Conservation (phyloP, 495 filamentous ascomycete species). For the Neurospora sp. region DNA sequence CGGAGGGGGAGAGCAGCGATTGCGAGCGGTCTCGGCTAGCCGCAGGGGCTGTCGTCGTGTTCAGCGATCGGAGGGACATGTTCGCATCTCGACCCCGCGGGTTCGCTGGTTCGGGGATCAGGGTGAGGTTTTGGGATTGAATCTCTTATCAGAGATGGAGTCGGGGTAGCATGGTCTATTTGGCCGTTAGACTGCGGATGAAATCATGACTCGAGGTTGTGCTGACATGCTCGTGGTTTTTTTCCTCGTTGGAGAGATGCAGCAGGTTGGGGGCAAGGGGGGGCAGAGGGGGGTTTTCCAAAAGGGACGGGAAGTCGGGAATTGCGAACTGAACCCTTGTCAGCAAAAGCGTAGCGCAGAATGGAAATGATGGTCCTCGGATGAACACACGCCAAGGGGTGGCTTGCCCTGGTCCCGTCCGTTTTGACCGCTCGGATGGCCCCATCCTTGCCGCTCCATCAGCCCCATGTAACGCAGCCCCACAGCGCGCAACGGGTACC, state of each 20-base stretch:
- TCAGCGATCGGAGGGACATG: constrained; percentile 20
- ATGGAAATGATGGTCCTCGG: background rate
- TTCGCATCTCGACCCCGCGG: background rate
- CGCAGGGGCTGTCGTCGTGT: constrained; percentile 8
- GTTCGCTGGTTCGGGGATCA: background rate
- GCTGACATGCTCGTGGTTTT: background rate
- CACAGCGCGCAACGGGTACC: background rate
- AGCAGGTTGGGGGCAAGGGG: background rate
- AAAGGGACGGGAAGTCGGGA: background rate
- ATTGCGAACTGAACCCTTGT: background rate
- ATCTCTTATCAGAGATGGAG: background rate
- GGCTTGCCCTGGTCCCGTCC: background rate
- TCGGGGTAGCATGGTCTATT: background rate
- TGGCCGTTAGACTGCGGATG: background rate
- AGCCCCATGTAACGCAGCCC: background rate
- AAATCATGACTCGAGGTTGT: background rate
- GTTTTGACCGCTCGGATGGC: background rate
- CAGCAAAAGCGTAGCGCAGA: background rate
- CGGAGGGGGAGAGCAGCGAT: constrained; percentile 50
- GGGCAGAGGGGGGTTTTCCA: background rate
- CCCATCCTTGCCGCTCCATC: background rate
- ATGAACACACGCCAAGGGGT: background rate
- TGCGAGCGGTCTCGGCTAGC: constrained; percentile 12
- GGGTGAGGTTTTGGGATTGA: background rate
- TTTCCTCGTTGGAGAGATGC: background rate